A percentile compares a stretch with the other conserved stretches of the same genome.
Evolutionary conservation across 306 rosid genomes (phyloP).

Genomic region (Medicago ruthenica): DNA sequence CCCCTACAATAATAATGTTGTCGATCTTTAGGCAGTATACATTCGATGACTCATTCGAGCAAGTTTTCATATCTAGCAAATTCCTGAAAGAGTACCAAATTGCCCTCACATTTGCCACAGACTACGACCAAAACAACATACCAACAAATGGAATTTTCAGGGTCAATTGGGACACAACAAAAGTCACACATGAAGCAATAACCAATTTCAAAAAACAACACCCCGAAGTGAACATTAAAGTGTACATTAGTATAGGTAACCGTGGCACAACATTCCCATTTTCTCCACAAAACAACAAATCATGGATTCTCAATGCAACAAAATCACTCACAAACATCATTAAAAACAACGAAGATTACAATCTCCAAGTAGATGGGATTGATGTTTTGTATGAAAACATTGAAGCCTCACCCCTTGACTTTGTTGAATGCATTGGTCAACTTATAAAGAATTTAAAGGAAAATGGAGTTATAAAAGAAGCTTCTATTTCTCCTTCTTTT

Average conservation of each 20-base stretch:
- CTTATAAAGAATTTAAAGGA: slow-evolving; percentile 44
- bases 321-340: slow-evolving; percentile 39
- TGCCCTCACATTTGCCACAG: slow-evolving; percentile 48
- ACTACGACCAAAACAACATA: slow-evolving; percentile 10
- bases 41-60: slow-evolving; percentile 48
- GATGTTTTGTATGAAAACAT: slow-evolving; percentile 46
- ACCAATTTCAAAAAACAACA: background rate
- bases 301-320: slow-evolving; percentile 51
- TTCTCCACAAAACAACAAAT: background rate
- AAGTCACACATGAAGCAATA: slow-evolving; percentile 42
- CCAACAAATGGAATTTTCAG: slow-evolving; percentile 47
- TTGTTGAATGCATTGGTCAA: slow-evolving; percentile 37
- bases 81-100: slow-evolving; percentile 49
- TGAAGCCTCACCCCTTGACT: slow-evolving; percentile 29
- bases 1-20: slow-evolving; percentile 5
- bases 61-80: slow-evolving; percentile 33
- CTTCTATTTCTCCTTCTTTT: slow-evolving; percentile 51
- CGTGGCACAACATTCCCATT: slow-evolving; percentile 29
- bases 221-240: slow-evolving; percentile 36
- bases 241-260: slow-evolving; percentile 49
- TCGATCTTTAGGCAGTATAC: slow-evolving; percentile 54
- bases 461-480: background rate
- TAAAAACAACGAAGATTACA: background rate
- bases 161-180: slow-evolving; percentile 42
- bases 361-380: slow-evolving; percentile 39